Percentiles rank a stretch among this genome's conserved stretches.
phyloP scores from a whole-genome alignment of 1,139 yeast species.

The Yamadazyma aaseri region DNA sequence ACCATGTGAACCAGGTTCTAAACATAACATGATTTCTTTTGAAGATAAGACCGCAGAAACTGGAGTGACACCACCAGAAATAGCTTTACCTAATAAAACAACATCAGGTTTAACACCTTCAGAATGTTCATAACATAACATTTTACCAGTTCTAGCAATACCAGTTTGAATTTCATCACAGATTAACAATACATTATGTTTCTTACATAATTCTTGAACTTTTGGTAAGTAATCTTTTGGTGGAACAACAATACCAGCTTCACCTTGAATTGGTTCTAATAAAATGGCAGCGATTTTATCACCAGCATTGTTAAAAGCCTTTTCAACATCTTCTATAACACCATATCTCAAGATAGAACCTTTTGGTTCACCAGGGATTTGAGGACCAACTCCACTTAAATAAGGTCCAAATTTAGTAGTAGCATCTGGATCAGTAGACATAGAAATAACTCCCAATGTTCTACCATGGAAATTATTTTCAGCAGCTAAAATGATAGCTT shows the following conservation, averaged over 20 bases:
- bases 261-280: slow-evolving; percentile 97
- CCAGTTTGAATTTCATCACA: slow-evolving; percentile 99
- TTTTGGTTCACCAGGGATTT: slow-evolving; percentile 60
- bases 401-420: slow-evolving; percentile 89
- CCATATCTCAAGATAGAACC: slow-evolving; percentile 70
- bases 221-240: slow-evolving; percentile 73
- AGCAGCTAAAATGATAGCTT: slow-evolving; percentile 87
- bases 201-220: slow-evolving; percentile 73
- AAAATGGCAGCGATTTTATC: slow-evolving; percentile 89
- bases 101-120: slow-evolving; percentile 80
- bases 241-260: slow-evolving; percentile 97
- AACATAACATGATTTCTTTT: slow-evolving; percentile 81
- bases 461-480: slow-evolving; percentile 94
- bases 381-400: slow-evolving; percentile 78
- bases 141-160: slow-evolving; percentile 93
- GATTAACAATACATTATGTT: slow-evolving; percentile 82
- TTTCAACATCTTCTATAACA: slow-evolving; percentile 79
- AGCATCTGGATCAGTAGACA: slow-evolving; percentile 96
- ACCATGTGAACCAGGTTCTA: slow-evolving; percentile 96
- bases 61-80: slow-evolving; percentile 93
- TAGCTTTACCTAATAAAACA: slow-evolving; percentile 87
- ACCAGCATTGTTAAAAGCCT: slow-evolving; percentile 80
- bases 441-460: slow-evolving; percentile 90
- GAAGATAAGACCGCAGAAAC: slow-evolving; percentile 90
- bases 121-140: slow-evolving; percentile 88